Conservation (phyloP, 148 eudicot species). For the Vaccinium vitisidaea region DNA sequence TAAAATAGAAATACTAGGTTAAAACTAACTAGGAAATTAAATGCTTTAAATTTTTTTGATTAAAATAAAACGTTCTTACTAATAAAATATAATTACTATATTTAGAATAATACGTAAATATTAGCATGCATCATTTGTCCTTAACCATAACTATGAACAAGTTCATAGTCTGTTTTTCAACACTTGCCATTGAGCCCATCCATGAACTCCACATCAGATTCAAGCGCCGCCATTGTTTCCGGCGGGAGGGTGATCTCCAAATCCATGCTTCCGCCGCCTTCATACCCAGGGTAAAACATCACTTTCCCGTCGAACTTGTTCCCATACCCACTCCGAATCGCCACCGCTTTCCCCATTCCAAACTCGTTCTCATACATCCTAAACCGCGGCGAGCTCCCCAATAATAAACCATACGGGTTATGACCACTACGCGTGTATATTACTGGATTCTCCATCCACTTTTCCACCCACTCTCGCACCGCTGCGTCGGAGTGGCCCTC, state of each 20-base stretch:
- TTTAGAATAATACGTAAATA: too few species aligned
- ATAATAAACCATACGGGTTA: slow-evolving; percentile 19
- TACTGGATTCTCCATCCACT: slow-evolving; percentile 15
- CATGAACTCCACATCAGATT: slow-evolving; percentile 22
- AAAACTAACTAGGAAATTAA: too few species aligned
- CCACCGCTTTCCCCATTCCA: slow-evolving; percentile 33
- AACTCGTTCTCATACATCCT: slow-evolving; percentile 25
- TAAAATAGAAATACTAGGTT: too few species aligned
- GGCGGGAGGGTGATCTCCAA: slow-evolving; percentile 27
- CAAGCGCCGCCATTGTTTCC: slow-evolving; percentile 17
- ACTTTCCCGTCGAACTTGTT: slow-evolving; percentile 34
- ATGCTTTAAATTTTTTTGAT: too few species aligned
- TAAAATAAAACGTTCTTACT: too few species aligned
- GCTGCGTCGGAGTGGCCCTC: slow-evolving; percentile 15
- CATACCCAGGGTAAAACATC: slow-evolving; percentile 24
- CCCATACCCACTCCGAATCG: slow-evolving; percentile 23
- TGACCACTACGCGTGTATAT: slow-evolving; percentile 8
- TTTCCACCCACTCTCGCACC: background rate
- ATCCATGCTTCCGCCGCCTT: slow-evolving; percentile 28
- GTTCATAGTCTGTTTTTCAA: background rate
- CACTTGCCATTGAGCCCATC: background rate
- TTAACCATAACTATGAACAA: too few species aligned
- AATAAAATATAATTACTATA: too few species aligned
- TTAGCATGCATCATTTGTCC: too few species aligned
- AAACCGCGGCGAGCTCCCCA: slow-evolving; percentile 32